phyloP scores from a whole-genome alignment of 2,329 filamentous ascomycete species.

The Westerdykella sp. region DNA sequence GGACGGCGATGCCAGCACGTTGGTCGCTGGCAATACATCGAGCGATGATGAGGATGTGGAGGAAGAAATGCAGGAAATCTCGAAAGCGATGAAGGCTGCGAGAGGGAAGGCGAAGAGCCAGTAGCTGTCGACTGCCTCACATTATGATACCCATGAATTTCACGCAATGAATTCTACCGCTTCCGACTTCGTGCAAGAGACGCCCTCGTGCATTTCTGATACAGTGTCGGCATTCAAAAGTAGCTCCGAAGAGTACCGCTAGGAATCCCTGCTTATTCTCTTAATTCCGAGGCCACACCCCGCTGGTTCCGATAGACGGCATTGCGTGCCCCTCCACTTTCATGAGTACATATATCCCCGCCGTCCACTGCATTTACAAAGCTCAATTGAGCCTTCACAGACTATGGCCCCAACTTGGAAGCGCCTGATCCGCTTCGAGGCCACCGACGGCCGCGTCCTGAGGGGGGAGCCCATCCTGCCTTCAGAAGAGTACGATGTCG shows the following conservation, averaged over 20 bases:
- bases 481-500: slow-evolving; percentile 44
- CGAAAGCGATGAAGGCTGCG: slow-evolving; percentile 26
- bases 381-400: neutral
- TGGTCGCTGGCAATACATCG: slow-evolving; percentile 13
- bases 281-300: no score
- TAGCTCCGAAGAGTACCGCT: neutral
- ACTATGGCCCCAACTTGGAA: slow-evolving; percentile 38
- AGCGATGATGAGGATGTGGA: slow-evolving; percentile 19
- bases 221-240: neutral
- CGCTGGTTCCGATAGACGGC: no score
- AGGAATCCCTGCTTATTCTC: neutral
- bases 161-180: neutral
- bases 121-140: neutral
- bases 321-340: neutral
- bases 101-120: slow-evolving; percentile 17
- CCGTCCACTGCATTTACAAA: neutral
- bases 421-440: slow-evolving; percentile 51
- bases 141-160: slow-evolving; percentile 7
- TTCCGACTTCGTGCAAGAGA: no score
- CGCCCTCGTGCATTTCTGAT: neutral
- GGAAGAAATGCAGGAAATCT: slow-evolving; percentile 32
- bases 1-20: slow-evolving; percentile 15
- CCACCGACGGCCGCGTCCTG: slow-evolving; percentile 46
- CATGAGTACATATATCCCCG: neutral
- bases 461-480: slow-evolving; percentile 50